Evolutionary conservation across 306 rosid genomes (phyloP), one percentile per base, ranked within the genome.

Genomic region (Betula pendula): DNA sequence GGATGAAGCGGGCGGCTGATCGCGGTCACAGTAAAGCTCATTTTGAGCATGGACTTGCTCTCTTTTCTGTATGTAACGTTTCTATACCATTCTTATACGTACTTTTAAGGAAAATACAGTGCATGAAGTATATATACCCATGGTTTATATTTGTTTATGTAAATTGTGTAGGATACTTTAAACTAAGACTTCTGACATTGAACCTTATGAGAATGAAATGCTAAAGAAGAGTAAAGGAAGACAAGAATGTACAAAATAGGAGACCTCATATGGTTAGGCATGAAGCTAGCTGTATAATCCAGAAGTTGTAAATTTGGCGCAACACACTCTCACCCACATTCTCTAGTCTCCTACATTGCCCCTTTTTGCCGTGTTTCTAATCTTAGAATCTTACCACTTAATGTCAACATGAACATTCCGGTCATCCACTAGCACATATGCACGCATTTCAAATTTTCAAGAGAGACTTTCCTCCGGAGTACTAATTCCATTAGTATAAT

Each of bases 1-100:
- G 98, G 96, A 92, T 90, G 98, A 89, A 89, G 90, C 87, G 88
- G 77, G 98, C 97, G 52, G 98, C 97, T 27, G 97, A 94, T 77
- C 87, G 80, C 17, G 95, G 95, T 77, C 97, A 94, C 47, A 71
- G 79, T 74, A 92, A 89, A 84, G 96, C 97, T 81, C 98, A 94
- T 70, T 92, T 83, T 80, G 96, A 94, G 87, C 95, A 92, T 44
- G 97, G 96, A 35, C 86, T 92, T 71, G 74, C 89, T 45, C 93
- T 94, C 52, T 92, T 89, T 83, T 85, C 96, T 67, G 98, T 94
- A 79, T 20, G 96, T 77, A 40, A 24, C 47, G 71, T 35, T 25
- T 75, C 72, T 68, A 42, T 66, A 19, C 70, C 43, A 19, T 9
- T 31, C 15, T 22, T 56, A 22, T 55, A 8, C 3, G 6, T 38